phyloP scores from a whole-genome alignment of 345 rosid genomes.

The Lenwebbia sp. region DNA sequence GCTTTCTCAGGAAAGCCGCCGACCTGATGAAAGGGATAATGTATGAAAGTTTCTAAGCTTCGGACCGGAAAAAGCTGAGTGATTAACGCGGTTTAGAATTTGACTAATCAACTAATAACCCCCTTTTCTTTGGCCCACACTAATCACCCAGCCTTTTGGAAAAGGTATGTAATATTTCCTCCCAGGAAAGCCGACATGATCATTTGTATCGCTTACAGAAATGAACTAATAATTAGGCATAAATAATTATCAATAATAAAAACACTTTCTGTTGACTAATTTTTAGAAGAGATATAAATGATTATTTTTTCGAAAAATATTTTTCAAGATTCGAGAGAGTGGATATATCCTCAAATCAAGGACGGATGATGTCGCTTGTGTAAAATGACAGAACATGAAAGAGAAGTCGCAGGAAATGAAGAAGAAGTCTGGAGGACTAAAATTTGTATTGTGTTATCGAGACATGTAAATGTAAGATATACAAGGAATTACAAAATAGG shows the following conservation, averaged over 20 bases:
- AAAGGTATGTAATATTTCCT: neutral
- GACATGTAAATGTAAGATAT: too few species aligned
- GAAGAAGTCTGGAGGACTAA: too few species aligned
- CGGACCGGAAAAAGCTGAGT: neutral
- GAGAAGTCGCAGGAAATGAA: too few species aligned
- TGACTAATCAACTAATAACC: neutral
- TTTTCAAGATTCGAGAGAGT: neutral
- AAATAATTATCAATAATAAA: too few species aligned
- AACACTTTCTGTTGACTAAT: too few species aligned
- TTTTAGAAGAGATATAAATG: too few species aligned
- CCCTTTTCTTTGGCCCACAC: neutral
- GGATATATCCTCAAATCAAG: neutral
- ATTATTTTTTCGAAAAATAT: too few species aligned
- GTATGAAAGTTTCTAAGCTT: neutral
- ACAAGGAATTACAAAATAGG: too few species aligned
- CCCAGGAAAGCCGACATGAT: too few species aligned
- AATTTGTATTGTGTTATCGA: too few species aligned
- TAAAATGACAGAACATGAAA: neutral
- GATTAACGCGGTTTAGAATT: neutral
- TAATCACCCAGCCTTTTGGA: neutral
- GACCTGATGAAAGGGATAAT: neutral
- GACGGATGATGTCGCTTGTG: neutral
- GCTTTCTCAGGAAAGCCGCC: neutral
- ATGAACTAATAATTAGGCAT: too few species aligned
- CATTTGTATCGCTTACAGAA: too few species aligned